Percentiles rank a stretch among this genome's conserved stretches.
Evolutionary conservation across 139 green algal genomes (phyloP).

Genomic region (Auxenochlorella protothecoides): DNA sequence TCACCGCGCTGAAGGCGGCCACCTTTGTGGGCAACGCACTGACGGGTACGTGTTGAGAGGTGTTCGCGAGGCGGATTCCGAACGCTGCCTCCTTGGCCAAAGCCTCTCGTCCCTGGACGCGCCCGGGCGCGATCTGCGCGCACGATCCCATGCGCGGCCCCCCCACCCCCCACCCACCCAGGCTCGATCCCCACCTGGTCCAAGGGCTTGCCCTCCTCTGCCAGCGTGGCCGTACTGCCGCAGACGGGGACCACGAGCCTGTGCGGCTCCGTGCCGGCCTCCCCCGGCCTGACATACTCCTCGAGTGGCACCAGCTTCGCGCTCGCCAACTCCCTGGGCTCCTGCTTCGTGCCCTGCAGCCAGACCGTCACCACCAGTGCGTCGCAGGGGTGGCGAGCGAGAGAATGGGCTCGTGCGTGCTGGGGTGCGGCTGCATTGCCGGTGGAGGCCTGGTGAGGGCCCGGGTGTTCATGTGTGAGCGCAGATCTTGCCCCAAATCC

Average conservation of each 20-base stretch:
- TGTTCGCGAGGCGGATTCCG: background rate
- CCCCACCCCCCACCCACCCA: background rate
- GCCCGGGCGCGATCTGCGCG: too few relatives aligned
- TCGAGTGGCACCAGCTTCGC: background rate
- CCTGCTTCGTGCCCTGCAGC: background rate
- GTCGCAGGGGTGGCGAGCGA: background rate
- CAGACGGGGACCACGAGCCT: constrained; percentile 3
- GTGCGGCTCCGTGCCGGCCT: constrained; percentile 9
- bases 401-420: background rate
- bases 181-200: constrained; percentile 10
- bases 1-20: background rate
- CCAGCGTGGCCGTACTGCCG: constrained; percentile 10
- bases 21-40: constrained; percentile 3
- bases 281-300: background rate
- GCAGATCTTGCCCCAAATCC: too few relatives aligned
- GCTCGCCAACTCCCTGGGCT: constrained; percentile 7
- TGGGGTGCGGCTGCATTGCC: background rate
- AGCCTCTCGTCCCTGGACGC: background rate
- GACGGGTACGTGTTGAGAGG: background rate
- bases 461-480: too few relatives aligned
- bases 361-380: background rate
- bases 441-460: too few relatives aligned
- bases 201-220: background rate
- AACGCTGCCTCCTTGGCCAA: background rate
- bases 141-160: background rate